Conservation (phyloP, 306 rosid genomes). For the Herpetospermum pedunculosum region DNA sequence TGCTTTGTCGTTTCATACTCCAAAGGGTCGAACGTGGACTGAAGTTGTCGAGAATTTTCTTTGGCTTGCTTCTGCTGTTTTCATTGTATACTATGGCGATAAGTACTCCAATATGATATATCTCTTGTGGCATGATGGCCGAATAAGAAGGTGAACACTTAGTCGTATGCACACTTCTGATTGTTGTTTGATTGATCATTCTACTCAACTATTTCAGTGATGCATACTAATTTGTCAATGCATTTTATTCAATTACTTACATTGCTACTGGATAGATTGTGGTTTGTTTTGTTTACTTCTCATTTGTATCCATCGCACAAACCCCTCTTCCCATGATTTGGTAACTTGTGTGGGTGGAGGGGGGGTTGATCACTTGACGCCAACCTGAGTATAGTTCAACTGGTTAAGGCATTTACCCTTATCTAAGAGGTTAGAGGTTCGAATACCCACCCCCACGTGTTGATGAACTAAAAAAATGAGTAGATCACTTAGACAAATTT, state of each 20-base stretch:
- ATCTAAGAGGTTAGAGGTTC: too few species aligned
- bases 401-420: too few species aligned
- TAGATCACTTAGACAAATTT: not conserved
- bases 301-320: not conserved
- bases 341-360: not conserved
- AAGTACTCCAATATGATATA: conserved; percentile 61
- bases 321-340: not conserved
- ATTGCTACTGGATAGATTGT: not conserved
- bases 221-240: not conserved
- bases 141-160: conserved; percentile 63
- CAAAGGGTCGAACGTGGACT: conserved; percentile 45
- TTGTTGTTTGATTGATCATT: conserved; percentile 1
- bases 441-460: too few species aligned
- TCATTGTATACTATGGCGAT: conserved; percentile 77
- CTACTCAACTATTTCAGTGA: not conserved
- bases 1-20: conserved; percentile 27
- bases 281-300: not conserved
- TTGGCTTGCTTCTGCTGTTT: conserved; percentile 85
- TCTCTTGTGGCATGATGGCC: conserved; percentile 68
- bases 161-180: not conserved
- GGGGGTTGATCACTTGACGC: too few species aligned
- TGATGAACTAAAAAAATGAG: too few species aligned
- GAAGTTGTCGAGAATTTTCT: conserved; percentile 66
- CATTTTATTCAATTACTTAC: not conserved
- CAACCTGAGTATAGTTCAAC: too few species aligned